phyloP scores from a whole-genome alignment of 2,329 filamentous ascomycete genomes.

The Talaromyces amestolkiae region DNA sequence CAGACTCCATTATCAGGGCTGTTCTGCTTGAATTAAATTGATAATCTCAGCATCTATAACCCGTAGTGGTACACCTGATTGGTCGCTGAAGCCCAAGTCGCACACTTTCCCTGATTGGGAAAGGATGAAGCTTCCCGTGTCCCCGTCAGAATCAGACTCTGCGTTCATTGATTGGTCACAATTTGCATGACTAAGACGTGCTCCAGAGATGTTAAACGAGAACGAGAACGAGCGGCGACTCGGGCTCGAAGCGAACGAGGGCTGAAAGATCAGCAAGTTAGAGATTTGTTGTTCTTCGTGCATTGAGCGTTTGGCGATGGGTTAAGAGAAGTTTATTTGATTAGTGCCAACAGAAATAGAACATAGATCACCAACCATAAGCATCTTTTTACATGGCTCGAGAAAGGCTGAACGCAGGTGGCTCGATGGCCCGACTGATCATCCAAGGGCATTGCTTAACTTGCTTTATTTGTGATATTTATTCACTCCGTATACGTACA shows the following conservation, averaged over 20 bases:
- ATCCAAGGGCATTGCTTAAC: background rate
- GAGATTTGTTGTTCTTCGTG: background rate
- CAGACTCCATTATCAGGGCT: background rate
- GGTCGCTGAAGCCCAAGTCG: background rate
- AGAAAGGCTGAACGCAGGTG: background rate
- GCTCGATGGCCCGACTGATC: background rate
- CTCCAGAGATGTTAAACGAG: background rate
- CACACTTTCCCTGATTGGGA: constrained; percentile 1
- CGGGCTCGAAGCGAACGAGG: background rate
- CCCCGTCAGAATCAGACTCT: background rate
- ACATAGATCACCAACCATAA: background rate
- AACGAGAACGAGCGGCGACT: background rate
- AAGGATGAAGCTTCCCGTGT: background rate
- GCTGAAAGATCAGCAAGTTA: constrained; percentile 2
- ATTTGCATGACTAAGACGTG: background rate
- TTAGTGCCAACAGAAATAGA: background rate
- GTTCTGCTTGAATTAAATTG: background rate
- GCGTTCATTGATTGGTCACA: background rate
- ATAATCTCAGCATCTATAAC: background rate
- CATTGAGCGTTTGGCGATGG: background rate
- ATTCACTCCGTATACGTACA: background rate
- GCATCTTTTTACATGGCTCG: background rate
- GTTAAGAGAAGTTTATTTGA: background rate
- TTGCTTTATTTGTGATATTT: background rate
- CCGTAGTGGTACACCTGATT: background rate